Evolutionary conservation across 2,329 filamentous ascomycete species (phyloP), one percentile per base, ranked within the genome.

Genomic region (Berkeleyomyces rouxiae): DNA sequence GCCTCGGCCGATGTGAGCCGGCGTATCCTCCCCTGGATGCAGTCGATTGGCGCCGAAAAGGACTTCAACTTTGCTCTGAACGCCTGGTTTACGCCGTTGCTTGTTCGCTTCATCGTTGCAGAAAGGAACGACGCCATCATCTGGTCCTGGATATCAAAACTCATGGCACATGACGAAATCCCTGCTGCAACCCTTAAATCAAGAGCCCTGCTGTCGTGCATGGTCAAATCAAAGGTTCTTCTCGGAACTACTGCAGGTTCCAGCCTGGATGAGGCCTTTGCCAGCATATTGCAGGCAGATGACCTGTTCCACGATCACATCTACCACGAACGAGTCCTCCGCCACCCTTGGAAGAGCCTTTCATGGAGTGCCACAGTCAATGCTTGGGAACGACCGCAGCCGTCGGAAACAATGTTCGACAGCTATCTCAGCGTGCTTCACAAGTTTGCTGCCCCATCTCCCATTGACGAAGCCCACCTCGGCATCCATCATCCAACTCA

Each of bases 331-430:
- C 69, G 74, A 13, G 66, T 82, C 5, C 69, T 74, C 33, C 67
- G 68, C 1, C 71, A 31, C 36, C 43, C 76, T 0, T 83, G 80
- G 81, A 69, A 70, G 2, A 68, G 67, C 5, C 70, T 83, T 0
- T 79, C 79, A 0, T 80, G 76, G 77, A 68, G 73, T 23, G 79
- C 80, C 0, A 82, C 80, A 0, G 76, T 81, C 7, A 73, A 78
- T 51, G 75, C 77, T 2, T 77, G 75, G 68, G 73, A 74, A 66
- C 72, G 75, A 44, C 71, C 73, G 0, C 72, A 72, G 7, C 77
- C 80, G 0, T 77, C 78, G 0, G 74, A 75, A 23, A 66, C 71
- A 4, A 71, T 80, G 0, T 84, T 82, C 62, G 78, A 83, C 63
- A 70, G 74, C 0, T 82, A 83, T 65, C 72, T 79, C 44, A 72